Evolutionary conservation across 306 rosid species (phyloP), one percentile per base, ranked within the genome.

Genomic region (Crotalaria pallida): DNA sequence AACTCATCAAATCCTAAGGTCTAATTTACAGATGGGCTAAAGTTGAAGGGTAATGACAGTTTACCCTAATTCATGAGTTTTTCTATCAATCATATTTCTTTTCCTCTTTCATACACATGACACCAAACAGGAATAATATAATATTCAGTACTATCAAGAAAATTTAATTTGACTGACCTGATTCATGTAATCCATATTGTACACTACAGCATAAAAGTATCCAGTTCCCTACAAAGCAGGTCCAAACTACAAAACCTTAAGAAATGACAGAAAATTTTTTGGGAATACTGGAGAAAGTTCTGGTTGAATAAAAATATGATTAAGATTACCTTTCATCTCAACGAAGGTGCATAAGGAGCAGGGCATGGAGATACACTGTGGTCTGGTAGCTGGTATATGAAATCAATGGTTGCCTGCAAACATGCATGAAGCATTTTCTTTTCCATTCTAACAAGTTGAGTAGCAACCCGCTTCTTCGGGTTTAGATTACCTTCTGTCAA

Each of bases 351-450:
- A 71, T 87, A 84, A 50, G 92, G 96, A 51, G 97, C 87, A 13
- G 97, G 97, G 86, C 97, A 94, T 29, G 97, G 95, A 58, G 92
- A 84, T 68, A 88, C 71, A 65, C 86, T 88, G 71, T 78, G 61
- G 82, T 87, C 96, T 29, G 99, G 99, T 73, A 94, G 75, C 84
- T 84, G 87, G 76, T 75, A 50, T 55, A 88, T 88, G 76, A 90
- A 73, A 76, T 86, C 88, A 33, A 64, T 33, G 13, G 86, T 77
- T 38, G 85, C 89, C 78, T 83, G 79, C 86, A 88, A 86, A 82
- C 99, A 94, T 36, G 96, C 91, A 82, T 88, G 89, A 26, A 94
- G 92, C 36, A 87, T 91, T 87, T 86, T 94, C 89, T 91, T 94
- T 77, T 94, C 99, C 71, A 84, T 63, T 70, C 85, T 79, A 56